Conservation (phyloP, 495 filamentous ascomycete species). For the Aspergillus sclerotioniger region DNA sequence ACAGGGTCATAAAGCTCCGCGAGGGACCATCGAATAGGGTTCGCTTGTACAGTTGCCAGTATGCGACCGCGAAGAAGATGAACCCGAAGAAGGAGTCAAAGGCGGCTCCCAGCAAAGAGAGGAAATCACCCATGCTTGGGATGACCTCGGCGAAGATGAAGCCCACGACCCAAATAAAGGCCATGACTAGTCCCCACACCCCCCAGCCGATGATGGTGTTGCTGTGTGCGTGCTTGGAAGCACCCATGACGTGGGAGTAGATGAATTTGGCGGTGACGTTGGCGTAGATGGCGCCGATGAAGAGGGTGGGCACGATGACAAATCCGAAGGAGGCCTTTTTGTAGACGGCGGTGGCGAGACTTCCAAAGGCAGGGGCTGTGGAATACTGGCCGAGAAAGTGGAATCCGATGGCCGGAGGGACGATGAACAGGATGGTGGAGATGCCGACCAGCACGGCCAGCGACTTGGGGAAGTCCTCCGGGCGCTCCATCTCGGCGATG, state of each 20-base stretch:
- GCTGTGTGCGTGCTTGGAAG: conserved; percentile 45
- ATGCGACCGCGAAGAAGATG: conserved; percentile 48
- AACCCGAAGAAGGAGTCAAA: conserved; percentile 43
- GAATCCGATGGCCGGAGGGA: conserved; percentile 54
- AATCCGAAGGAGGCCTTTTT: conserved; percentile 49
- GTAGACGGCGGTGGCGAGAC: conserved; percentile 40
- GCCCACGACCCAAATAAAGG: conserved; percentile 42
- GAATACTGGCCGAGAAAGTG: conserved; percentile 50
- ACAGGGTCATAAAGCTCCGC: conserved; percentile 36
- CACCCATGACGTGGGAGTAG: conserved; percentile 48
- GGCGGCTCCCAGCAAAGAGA: conserved; percentile 49
- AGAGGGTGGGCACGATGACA: conserved; percentile 47
- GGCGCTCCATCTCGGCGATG: conserved; percentile 57
- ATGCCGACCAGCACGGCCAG: conserved; percentile 46
- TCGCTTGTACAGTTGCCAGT: conserved; percentile 46
- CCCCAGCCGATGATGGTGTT: conserved; percentile 51
- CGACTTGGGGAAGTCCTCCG: conserved; percentile 56
- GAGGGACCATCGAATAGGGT: conserved; percentile 27
- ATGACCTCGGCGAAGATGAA: conserved; percentile 53
- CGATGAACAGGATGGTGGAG: conserved; percentile 51
- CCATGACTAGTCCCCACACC: conserved; percentile 45
- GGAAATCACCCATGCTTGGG: conserved; percentile 50
- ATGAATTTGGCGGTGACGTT: conserved; percentile 53
- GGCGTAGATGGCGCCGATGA: conserved; percentile 52
- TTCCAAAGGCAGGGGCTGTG: conserved; percentile 51